phyloP scores from a whole-genome alignment of 2,329 filamentous ascomycete species.

The Volutella citrinella region DNA sequence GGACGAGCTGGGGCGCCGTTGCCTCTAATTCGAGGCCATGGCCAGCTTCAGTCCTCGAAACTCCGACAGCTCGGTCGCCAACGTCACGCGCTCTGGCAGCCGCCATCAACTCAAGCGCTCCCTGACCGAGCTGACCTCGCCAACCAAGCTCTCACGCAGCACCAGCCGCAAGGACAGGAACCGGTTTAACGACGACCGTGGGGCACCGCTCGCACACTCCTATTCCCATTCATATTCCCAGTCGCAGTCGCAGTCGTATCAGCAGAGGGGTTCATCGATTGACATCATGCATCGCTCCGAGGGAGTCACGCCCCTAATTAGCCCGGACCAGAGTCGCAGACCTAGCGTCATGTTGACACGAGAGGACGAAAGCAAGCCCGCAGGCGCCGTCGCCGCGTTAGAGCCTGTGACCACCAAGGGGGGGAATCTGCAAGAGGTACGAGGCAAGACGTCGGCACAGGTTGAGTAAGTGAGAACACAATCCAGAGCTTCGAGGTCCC shows the following conservation, averaged over 20 bases:
- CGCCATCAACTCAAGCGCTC: slow-evolving; percentile 56
- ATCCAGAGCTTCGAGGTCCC: too few relatives aligned
- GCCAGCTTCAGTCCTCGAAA: slow-evolving; percentile 23
- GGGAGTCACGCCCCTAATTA: slow-evolving; percentile 41
- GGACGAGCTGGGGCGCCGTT: too few relatives aligned
- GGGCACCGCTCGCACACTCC: slow-evolving; percentile 16
- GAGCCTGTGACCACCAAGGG: slow-evolving; percentile 32
- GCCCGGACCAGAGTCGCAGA: slow-evolving; percentile 41
- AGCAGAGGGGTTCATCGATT: slow-evolving; percentile 38
- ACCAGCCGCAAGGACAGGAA: slow-evolving; percentile 26
- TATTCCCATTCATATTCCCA: slow-evolving; percentile 13
- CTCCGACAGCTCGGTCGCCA: slow-evolving; percentile 22
- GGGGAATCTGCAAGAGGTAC: slow-evolving; percentile 39
- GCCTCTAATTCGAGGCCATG: slow-evolving; percentile 14
- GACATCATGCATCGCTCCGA: slow-evolving; percentile 45
- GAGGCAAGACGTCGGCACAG: slow-evolving; percentile 25
- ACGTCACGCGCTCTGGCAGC: slow-evolving; percentile 25
- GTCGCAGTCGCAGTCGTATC: slow-evolving; percentile 24
- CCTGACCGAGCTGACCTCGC: slow-evolving; percentile 51
- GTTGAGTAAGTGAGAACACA: slow-evolving; percentile 36
- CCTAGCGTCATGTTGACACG: slow-evolving; percentile 36
- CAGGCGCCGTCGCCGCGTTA: slow-evolving; percentile 7
- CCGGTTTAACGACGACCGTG: slow-evolving; percentile 29
- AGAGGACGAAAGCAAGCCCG: slow-evolving; percentile 23
- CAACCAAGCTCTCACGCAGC: slow-evolving; percentile 38